Evolutionary conservation across 148 eudicot species (phyloP).

Genomic region (Fagopyrum tataricum): DNA sequence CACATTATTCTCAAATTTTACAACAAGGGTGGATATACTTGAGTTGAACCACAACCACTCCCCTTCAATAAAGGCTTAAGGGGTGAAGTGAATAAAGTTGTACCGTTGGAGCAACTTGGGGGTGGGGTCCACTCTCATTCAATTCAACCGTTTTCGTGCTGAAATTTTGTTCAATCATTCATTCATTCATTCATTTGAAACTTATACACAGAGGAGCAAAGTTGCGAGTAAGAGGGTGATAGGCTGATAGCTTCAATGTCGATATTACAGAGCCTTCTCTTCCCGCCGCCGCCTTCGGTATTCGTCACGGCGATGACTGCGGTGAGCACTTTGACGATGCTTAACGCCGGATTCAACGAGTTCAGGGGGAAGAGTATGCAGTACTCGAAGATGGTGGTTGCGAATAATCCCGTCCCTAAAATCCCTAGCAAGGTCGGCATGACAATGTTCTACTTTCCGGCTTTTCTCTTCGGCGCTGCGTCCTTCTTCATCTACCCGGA

Average conservation of each 20-base stretch:
- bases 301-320: constrained; percentile 20
- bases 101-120: not conserved
- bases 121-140: not conserved
- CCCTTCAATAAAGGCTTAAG: no score
- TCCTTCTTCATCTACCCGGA: constrained; percentile 25
- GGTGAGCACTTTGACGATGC: constrained; percentile 13
- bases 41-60: no score
- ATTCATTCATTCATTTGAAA: not conserved
- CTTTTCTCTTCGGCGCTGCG: constrained; percentile 28
- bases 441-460: constrained; percentile 33
- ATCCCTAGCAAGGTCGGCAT: constrained; percentile 34
- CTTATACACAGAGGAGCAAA: not conserved
- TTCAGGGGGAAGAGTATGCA: constrained; percentile 29
- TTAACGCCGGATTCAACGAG: constrained; percentile 21
- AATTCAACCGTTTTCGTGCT: not conserved
- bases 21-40: no score
- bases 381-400: constrained; percentile 29
- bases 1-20: no score
- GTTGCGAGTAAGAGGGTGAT: not conserved
- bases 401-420: not conserved
- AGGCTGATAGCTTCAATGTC: not conserved
- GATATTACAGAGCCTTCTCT: constrained; percentile 19
- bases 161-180: not conserved
- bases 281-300: constrained; percentile 28
- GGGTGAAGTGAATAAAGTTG: not conserved